Evolutionary conservation across 441 rosid species (phyloP), one percentile per base, ranked within the genome.

Genomic region (Gossypium aridum): DNA sequence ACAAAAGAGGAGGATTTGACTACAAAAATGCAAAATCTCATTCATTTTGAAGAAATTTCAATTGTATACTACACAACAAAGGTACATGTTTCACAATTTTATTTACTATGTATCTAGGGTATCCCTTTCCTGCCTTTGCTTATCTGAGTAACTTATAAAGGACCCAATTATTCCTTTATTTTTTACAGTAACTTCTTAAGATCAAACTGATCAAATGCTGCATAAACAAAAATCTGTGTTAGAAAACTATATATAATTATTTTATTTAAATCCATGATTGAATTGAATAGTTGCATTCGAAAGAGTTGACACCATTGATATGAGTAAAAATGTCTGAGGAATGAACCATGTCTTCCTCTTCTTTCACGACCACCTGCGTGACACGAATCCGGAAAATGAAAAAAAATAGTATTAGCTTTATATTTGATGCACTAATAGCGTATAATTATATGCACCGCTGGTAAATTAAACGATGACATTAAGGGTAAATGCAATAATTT

Each of bases 301-400:
- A 93, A 80, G 98, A 89, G 73, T 93, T 93, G 43, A 91, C 90
- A 26, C 95, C 98, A 67, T 91, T 95, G 34, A 91, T 87, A 61
- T 91, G 97, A 64, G 97, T 85, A 83, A 90, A 89, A 28, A 95
- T 89, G 66, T 95, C 96, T 0, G 97, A 84, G 19, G 94, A 90
- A 82, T 91, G 88, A 56, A 89, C 87, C 88, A 90, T 82, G 2
- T 86, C 92, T 51, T 87, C 97, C 72, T 92, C 96, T 77, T 87
- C 92, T 80, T 91, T 91, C 76, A 87, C 86, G 14, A 81, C 83
- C 2, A 87, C 83, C 97, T 90, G 91, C 26, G 22, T 56, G 13
- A 56, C 7, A 8, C 2, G 10, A 56, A 55, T 63, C 55, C 7
- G 2, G 0, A 14, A 26, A 69, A 20, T 4, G 34, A 28, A 28